phyloP scores from a whole-genome alignment of 202 grass and related monocot species.

The Schoenoplectus triqueter region DNA sequence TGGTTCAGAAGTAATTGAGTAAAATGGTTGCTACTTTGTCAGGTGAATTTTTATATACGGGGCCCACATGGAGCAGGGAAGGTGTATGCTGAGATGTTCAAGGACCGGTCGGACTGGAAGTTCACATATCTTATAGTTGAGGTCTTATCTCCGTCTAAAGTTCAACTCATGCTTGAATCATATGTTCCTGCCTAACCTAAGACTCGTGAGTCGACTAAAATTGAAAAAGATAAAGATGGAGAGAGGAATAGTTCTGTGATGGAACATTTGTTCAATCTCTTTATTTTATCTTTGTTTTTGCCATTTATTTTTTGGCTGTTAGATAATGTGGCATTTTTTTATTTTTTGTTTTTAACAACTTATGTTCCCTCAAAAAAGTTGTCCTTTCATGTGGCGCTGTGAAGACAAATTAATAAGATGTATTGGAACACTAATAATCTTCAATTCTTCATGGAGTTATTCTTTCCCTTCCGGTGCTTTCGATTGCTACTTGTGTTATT shows the following conservation, averaged over 20 bases:
- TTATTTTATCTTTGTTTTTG: background rate
- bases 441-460: constrained; percentile 10
- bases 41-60: constrained; percentile 90
- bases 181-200: constrained; percentile 64
- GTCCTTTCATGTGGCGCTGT: background rate
- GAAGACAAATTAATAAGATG: constrained; percentile 26
- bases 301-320: background rate
- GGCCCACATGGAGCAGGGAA: constrained; percentile 83
- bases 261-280: constrained; percentile 15
- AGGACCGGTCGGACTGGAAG: constrained; percentile 82
- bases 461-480: background rate
- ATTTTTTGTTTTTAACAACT: background rate
- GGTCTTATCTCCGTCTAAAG: constrained; percentile 63
- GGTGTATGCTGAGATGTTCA: constrained; percentile 89
- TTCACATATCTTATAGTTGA: constrained; percentile 92
- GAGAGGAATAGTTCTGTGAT: constrained; percentile 9
- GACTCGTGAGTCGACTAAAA: background rate
- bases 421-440: background rate
- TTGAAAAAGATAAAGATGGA: background rate
- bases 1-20: background rate
- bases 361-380: background rate
- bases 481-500: background rate
- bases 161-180: constrained; percentile 82
- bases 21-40: constrained; percentile 36
- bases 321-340: background rate